phyloP scores from a whole-genome alignment of 176 grass and related monocot genomes.

The Aegilops sharonensis region DNA sequence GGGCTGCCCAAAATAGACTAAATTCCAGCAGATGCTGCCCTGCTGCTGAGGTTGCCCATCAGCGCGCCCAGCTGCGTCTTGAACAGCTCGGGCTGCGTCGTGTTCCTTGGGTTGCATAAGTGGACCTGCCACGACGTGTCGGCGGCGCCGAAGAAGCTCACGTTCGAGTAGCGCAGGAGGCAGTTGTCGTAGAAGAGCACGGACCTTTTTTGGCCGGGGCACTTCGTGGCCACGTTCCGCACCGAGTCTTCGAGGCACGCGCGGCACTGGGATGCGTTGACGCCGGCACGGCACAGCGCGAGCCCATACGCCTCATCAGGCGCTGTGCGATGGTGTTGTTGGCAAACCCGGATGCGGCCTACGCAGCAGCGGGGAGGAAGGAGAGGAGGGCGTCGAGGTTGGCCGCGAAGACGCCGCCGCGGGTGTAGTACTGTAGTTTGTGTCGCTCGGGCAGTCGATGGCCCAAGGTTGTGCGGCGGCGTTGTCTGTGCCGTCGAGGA shows the following conservation, averaged over 20 bases:
- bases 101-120: not conserved
- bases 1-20: too few relatives aligned
- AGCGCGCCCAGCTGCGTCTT: not conserved
- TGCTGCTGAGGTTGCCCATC: conserved; percentile 17
- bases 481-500: too few relatives aligned
- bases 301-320: too few relatives aligned
- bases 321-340: too few relatives aligned
- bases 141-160: too few relatives aligned
- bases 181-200: too few relatives aligned
- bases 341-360: too few relatives aligned
- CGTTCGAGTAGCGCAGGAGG: too few relatives aligned
- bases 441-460: too few relatives aligned
- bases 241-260: conserved; percentile 3
- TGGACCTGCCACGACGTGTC: too few relatives aligned
- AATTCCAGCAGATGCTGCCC: not conserved
- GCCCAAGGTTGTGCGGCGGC: too few relatives aligned
- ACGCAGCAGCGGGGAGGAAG: conserved; percentile 11
- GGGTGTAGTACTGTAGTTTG: conserved; percentile 30
- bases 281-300: conserved; percentile 47
- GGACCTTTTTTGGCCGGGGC: not conserved
- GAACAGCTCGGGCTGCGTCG: conserved; percentile 25
- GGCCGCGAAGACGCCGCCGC: conserved; percentile 40
- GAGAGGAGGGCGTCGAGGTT: conserved; percentile 34
- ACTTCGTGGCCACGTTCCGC: not conserved
- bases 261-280: not conserved